phyloP scores from a whole-genome alignment of 176 grass and related monocot genomes.

The Avena insularis region DNA sequence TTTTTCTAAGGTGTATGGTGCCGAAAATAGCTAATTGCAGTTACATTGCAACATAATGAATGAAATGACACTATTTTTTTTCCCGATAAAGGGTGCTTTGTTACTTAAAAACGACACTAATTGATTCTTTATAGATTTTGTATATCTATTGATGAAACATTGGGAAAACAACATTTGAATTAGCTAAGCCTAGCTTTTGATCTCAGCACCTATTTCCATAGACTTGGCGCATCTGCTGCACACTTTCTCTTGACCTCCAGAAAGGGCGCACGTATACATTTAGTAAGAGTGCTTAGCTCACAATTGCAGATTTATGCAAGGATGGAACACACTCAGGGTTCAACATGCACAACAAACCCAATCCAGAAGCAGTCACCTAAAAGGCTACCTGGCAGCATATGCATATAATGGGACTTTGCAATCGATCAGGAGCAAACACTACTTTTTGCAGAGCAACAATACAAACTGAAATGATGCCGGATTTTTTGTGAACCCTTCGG shows the following conservation, averaged over 20 bases:
- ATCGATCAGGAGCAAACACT: no score
- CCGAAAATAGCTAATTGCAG: neutral
- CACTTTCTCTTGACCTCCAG: neutral
- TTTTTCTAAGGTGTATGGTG: neutral
- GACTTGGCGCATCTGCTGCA: neutral
- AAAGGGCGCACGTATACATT: neutral
- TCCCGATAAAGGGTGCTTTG: no score
- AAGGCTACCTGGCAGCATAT: no score
- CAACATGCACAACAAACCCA: neutral
- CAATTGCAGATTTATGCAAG: neutral
- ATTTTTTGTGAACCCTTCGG: no score
- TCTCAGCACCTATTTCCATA: neutral
- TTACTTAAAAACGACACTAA: neutral
- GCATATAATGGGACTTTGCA: no score
- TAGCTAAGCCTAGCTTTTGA: neutral
- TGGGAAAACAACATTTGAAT: neutral
- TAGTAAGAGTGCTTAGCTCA: neutral
- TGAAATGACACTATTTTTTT: no score
- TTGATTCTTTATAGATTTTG: neutral
- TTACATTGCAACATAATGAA: neutral
- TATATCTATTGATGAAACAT: neutral
- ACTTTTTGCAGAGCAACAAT: no score
- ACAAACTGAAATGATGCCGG: no score
- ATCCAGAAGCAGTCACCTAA: no score
- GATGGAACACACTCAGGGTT: neutral